Percentiles rank a stretch among this genome's conserved stretches.
Evolutionary conservation across 306 rosid genomes (phyloP).

Genomic region (Leucaena leucocephala): DNA sequence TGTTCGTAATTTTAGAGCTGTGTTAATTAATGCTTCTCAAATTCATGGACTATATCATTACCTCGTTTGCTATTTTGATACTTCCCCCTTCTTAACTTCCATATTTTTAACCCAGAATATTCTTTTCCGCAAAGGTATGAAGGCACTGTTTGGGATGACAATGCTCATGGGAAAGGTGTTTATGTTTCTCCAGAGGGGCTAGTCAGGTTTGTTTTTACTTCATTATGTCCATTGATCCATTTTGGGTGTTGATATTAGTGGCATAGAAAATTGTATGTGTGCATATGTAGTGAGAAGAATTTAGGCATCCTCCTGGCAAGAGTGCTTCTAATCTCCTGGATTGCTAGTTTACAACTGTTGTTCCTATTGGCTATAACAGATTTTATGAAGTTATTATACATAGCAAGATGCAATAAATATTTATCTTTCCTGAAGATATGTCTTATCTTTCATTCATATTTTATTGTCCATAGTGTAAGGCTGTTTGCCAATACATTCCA

Average conservation of each 20-base stretch:
- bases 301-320: conserved; percentile 1
- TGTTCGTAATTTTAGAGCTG: not conserved
- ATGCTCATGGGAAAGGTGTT: conserved; percentile 96
- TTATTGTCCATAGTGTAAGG: conserved; percentile 17
- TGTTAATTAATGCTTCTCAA: not conserved
- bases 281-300: not conserved
- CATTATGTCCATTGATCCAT: conserved; percentile 10
- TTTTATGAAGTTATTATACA: conserved; percentile 20
- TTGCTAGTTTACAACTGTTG: not conserved
- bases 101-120: not conserved
- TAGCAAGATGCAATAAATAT: not conserved
- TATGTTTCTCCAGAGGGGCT: conserved; percentile 63
- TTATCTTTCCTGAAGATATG: conserved; percentile 3
- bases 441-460: conserved; percentile 8
- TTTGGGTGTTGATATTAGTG: conserved; percentile 3
- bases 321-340: not conserved
- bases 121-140: conserved; percentile 63
- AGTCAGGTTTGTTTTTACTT: conserved; percentile 71
- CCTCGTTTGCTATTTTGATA: not conserved
- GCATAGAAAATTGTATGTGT: not conserved
- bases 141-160: conserved; percentile 97
- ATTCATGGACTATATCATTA: not conserved
- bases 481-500: not conserved
- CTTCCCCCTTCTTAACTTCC: not conserved
- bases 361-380: conserved; percentile 6